Percentiles rank a stretch among this genome's conserved stretches.
phyloP scores from a whole-genome alignment of 148 eudicot species.

The Linanthus parryae region DNA sequence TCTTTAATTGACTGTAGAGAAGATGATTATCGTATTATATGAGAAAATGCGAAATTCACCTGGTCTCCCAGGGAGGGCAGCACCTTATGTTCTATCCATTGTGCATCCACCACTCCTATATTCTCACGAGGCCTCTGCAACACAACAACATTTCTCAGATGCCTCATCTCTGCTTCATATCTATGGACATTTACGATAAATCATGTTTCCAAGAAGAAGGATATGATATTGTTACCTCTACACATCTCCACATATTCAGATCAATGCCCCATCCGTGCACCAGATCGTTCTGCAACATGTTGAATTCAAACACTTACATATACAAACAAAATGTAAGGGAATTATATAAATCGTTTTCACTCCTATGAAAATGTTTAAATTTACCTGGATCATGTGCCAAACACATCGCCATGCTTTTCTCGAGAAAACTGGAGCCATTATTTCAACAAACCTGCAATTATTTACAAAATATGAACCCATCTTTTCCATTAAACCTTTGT shows the following conservation, averaged over 20 bases:
- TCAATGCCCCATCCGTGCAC: constrained; percentile 29
- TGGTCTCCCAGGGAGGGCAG: constrained; percentile 18
- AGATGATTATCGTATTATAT: background rate
- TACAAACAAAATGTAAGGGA: no score
- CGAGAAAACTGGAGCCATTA: constrained; percentile 29
- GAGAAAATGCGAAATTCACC: constrained; percentile 3
- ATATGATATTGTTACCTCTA: constrained; percentile 8
- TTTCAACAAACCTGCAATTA: constrained; percentile 21
- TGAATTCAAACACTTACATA: background rate
- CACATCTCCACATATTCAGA: constrained; percentile 20
- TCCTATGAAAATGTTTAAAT: background rate
- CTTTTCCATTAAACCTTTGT: no score
- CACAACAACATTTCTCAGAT: background rate
- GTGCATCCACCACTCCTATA: constrained; percentile 22
- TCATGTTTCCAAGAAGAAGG: no score
- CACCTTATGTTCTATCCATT: constrained; percentile 21
- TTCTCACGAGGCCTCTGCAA: constrained; percentile 18
- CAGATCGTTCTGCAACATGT: constrained; percentile 18
- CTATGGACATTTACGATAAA: no score
- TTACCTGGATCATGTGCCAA: constrained; percentile 25
- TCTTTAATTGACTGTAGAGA: background rate
- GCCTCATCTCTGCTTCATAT: no score
- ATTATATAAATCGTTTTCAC: no score
- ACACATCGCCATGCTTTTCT: no score
- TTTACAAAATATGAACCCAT: background rate